phyloP scores from a whole-genome alignment of 2,329 filamentous ascomycete species.

The Fusarium odoratissimum region DNA sequence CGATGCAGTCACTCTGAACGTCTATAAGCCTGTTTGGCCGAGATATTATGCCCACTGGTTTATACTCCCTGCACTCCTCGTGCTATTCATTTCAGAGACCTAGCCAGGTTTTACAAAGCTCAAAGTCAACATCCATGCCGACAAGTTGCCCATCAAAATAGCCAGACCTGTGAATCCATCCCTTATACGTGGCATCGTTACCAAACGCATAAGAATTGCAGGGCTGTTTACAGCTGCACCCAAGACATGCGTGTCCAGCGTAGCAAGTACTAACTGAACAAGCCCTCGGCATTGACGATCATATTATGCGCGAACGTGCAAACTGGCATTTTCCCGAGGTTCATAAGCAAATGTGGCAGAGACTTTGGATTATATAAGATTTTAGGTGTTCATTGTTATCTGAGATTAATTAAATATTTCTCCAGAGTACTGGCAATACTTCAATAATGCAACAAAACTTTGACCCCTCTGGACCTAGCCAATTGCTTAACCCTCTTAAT shows the following conservation, averaged over 20 bases:
- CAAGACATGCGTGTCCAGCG: not conserved
- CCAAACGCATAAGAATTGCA: accelerated
- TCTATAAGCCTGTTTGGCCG: not conserved
- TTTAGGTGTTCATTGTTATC: accelerated
- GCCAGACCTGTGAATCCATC: accelerated
- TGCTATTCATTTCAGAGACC: not conserved
- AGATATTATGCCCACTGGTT: not conserved
- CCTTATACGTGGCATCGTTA: not conserved
- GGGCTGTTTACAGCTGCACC: not conserved
- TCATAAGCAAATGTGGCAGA: accelerated
- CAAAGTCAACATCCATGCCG: not conserved
- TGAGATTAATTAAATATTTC: accelerated
- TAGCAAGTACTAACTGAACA: not conserved
- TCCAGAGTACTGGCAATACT: accelerated
- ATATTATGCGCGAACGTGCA: accelerated
- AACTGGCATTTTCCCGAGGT: not conserved
- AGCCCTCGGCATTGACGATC: accelerated
- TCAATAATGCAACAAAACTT: not conserved
- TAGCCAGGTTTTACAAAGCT: not conserved
- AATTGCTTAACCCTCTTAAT: not conserved
- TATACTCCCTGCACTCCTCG: not conserved
- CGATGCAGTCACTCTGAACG: not conserved
- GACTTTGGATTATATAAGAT: not conserved
- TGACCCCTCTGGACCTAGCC: accelerated
- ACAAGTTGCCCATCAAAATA: not conserved